These are phyloP conservation scores for Alternaria conjuncta DNA, from an alignment of 2,329 filamentous ascomycete genomes.

Conservation along the genomic window DNA sequence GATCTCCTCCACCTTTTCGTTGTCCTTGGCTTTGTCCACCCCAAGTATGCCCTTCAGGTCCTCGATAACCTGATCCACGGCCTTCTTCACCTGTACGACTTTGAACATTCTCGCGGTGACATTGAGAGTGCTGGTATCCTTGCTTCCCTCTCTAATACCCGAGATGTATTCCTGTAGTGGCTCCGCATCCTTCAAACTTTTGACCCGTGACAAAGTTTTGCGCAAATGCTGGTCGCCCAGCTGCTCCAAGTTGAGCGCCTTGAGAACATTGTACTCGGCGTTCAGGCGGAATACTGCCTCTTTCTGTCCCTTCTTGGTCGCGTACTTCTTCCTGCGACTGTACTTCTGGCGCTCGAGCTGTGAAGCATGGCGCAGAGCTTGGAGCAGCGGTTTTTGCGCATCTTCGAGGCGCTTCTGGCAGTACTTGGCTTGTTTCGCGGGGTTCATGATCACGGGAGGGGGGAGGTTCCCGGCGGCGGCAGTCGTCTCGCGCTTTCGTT, in stretches of 20 bases:
- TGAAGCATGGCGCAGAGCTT: constrained; percentile 74
- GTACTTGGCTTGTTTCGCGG: constrained; percentile 28
- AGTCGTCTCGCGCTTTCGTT: constrained; percentile 41
- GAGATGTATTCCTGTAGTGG: constrained; percentile 51
- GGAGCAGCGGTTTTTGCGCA: constrained; percentile 64
- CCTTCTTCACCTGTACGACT: constrained; percentile 64
- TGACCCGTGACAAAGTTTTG: constrained; percentile 64
- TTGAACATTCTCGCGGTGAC: constrained; percentile 66
- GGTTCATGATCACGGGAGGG: neutral
- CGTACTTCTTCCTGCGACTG: constrained; percentile 66
- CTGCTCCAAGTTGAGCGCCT: constrained; percentile 60
- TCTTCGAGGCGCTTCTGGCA: constrained; percentile 56
- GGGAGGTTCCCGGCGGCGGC: constrained; percentile 10
- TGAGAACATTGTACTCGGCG: constrained; percentile 65
- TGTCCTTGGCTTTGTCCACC: constrained; percentile 2
- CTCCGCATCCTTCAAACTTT: constrained; percentile 60
- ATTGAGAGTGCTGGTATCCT: constrained; percentile 60
- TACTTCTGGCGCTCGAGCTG: constrained; percentile 80
- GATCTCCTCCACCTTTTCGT: constrained; percentile 21
- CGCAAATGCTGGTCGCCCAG: constrained; percentile 62
- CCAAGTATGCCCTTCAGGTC: constrained; percentile 51
- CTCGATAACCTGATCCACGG: constrained; percentile 55
- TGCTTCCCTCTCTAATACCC: constrained; percentile 47
- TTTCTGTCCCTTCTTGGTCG: constrained; percentile 54
- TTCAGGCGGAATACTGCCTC: constrained; percentile 65